Conservation (phyloP, 257 asterid species). For the Lycium barbarum region DNA sequence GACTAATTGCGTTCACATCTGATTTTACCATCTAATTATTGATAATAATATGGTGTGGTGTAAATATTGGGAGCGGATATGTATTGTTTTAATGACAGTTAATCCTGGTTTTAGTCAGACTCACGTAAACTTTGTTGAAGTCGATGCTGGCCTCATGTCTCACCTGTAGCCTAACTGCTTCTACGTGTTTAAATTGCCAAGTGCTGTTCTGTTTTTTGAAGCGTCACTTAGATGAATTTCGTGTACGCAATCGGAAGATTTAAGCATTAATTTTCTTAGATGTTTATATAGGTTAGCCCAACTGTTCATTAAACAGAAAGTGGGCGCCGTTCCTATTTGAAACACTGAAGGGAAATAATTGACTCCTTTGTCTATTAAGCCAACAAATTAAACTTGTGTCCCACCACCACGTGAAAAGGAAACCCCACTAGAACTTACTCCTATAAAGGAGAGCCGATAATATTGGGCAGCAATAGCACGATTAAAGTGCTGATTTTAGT, state of each 20-base stretch:
- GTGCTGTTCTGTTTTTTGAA: background rate
- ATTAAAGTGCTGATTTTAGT: background rate
- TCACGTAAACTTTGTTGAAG: background rate
- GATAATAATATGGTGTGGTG: background rate
- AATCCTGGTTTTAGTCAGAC: background rate
- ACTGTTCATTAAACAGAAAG: background rate
- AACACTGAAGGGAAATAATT: background rate
- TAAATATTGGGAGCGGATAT: background rate
- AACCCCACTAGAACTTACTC: conserved; percentile 19
- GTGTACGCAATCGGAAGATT: background rate
- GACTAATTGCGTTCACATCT: background rate
- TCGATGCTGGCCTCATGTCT: background rate
- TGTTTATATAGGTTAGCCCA: background rate
- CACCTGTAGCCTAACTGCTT: background rate
- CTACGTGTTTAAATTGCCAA: background rate
- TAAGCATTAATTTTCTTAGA: background rate
- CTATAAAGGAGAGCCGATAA: conserved; percentile 25
- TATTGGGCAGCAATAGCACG: background rate
- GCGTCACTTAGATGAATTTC: background rate
- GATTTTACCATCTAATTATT: background rate
- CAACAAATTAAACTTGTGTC: conserved; percentile 9
- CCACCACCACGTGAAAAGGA: conserved; percentile 31
- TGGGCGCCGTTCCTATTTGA: conserved; percentile 11
- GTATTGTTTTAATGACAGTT: background rate
- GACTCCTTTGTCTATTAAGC: background rate